Evolutionary conservation across 768 basidiomycete species (phyloP), one percentile per base, ranked within the genome.

Genomic region (Suillus ampliporus): DNA sequence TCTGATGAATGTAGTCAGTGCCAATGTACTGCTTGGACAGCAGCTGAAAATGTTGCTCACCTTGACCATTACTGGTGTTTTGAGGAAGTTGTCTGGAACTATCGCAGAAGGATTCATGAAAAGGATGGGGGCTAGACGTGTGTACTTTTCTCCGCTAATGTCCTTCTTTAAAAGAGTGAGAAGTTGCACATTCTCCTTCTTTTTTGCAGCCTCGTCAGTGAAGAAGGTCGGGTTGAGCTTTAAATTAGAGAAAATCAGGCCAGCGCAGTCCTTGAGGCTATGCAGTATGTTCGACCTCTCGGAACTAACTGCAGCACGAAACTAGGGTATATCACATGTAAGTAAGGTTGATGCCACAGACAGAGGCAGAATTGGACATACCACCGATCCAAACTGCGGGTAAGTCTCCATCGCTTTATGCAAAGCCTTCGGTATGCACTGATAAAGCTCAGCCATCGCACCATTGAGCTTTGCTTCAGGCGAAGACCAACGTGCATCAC

Each of bases 231-330:
- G 38, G 19, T 57, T 26, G 10, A 57, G 37, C 19, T 28, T 43
- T 19, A 57, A 57, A 15, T 11, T 4, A 43, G 56, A 37, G 56
- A 57, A 57, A 10, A 57, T 37, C 35, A 28, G 15, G 7, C 35
- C 35, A 17, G 54, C 54, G 11, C 35, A 56, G 5, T 56, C 54
- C 35, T 56, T 56, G 26, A 56, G 19, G 17, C 19, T 14, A n/a
- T 56, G n/a, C 35, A 56, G 54, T 21, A 57, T 57, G 54, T 57
- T 57, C 5, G 15, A 35, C 14, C 54, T 23, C n/a, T 57, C 54
- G 4, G 23, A n/a, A 21, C 41, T 57, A n/a, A 57, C 35, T n/a
- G 13, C 26, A 19, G 54, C 35, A n/a, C 26, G 9, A 40, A 57
- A 57, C 56, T 41, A 41, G 15, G 19, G 26, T 9, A 37, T 23